phyloP scores from a whole-genome alignment of 2,329 filamentous ascomycete species.

The Aaosphaeria arxii region DNA sequence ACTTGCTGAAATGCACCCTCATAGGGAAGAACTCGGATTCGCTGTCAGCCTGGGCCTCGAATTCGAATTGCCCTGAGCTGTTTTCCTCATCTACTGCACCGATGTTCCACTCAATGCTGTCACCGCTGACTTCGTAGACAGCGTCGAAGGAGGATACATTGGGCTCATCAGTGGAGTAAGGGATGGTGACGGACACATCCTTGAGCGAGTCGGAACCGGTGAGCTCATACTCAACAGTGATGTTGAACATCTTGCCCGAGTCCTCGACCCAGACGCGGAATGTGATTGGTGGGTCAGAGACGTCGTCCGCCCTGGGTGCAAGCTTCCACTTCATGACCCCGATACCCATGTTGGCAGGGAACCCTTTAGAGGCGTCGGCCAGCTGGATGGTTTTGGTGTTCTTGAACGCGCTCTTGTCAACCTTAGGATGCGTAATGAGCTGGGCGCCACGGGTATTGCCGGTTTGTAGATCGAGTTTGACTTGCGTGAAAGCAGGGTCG shows the following conservation, averaged over 20 bases:
- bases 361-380: constrained; percentile 81
- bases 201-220: constrained; percentile 74
- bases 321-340: constrained; percentile 92
- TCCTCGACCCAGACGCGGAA: constrained; percentile 99
- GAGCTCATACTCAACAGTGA: constrained; percentile 95
- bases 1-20: constrained; percentile 85
- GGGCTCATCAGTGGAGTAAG: constrained; percentile 81
- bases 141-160: constrained; percentile 91
- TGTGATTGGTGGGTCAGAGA: constrained; percentile 81
- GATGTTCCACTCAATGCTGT: constrained; percentile 91
- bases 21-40: constrained; percentile 99
- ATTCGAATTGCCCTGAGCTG: constrained; percentile 84
- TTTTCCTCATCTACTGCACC: constrained; percentile 82
- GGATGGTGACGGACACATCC: constrained; percentile 85
- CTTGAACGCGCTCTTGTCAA: constrained; percentile 85
- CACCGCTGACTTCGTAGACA: constrained; percentile 88
- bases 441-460: constrained; percentile 79
- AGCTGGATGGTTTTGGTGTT: constrained; percentile 82
- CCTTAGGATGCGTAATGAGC: constrained; percentile 94
- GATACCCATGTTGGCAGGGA: constrained; percentile 91
- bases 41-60: constrained; percentile 82
- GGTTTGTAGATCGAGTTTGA: constrained; percentile 78
- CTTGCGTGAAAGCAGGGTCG: constrained; percentile 83
- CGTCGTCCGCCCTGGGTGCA: constrained; percentile 74
- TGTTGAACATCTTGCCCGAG: constrained; percentile 74